Evolutionary conservation across 805 yeast genomes (phyloP).

Genomic region (Henningerozyma blattae): DNA sequence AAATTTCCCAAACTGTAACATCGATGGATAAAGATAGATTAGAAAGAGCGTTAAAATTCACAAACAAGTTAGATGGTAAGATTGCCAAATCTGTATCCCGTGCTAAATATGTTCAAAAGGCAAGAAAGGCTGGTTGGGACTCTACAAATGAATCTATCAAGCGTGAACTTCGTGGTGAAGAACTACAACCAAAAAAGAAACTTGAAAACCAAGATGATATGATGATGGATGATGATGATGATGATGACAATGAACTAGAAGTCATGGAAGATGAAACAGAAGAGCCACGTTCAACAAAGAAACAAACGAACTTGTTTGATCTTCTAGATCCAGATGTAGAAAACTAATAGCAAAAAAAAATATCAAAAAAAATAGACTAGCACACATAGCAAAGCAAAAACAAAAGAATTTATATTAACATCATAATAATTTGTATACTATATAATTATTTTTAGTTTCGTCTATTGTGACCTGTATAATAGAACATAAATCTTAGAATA

Average conservation of each 20-base stretch:
- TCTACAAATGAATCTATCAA: slow-evolving; percentile 42
- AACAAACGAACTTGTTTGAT: background rate
- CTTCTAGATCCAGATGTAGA: background rate
- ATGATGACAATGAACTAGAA: slow-evolving; percentile 3
- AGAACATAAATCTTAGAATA: too few relatives aligned
- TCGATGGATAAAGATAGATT: slow-evolving; percentile 27
- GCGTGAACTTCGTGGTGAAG: slow-evolving; percentile 13
- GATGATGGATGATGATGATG: slow-evolving; percentile 1
- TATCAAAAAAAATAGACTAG: too few relatives aligned
- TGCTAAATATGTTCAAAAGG: slow-evolving; percentile 46
- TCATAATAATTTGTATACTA: too few relatives aligned
- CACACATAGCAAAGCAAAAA: too few relatives aligned
- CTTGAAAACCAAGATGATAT: background rate
- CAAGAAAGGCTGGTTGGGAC: slow-evolving; percentile 68
- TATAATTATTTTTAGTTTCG: too few relatives aligned
- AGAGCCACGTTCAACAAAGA: background rate
- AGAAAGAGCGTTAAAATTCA: slow-evolving; percentile 38
- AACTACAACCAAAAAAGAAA: background rate
- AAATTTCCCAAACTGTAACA: slow-evolving; percentile 15
- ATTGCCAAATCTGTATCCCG: slow-evolving; percentile 53
- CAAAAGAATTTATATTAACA: too few relatives aligned
- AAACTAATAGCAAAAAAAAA: background rate
- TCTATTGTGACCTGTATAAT: too few relatives aligned
- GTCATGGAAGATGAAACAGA: slow-evolving; percentile 1
- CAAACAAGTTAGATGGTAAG: slow-evolving; percentile 47